phyloP scores from a whole-genome alignment of 2,329 filamentous ascomycete species.

The Colletotrichum sp. region DNA sequence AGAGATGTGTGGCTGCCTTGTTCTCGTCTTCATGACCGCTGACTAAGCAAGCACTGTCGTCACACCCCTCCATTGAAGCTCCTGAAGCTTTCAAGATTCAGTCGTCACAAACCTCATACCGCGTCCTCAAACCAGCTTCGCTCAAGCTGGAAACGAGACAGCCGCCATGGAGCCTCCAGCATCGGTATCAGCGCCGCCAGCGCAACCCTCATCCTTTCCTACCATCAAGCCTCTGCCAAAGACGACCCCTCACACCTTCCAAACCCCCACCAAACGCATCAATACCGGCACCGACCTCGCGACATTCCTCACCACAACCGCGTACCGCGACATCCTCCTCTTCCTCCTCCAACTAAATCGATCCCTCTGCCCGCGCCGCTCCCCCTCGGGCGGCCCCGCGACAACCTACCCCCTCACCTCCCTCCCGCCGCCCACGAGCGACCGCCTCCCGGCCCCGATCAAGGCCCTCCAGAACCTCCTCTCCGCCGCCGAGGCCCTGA shows the following conservation, averaged over 20 bases:
- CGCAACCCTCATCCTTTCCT: not conserved
- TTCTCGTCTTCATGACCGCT: not conserved
- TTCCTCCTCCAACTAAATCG: conserved; percentile 92
- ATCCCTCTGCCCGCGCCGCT: conserved; percentile 76
- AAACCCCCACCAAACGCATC: conserved; percentile 78
- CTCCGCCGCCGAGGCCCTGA: conserved; percentile 65
- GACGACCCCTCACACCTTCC: conserved; percentile 59
- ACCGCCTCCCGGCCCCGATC: conserved; percentile 57
- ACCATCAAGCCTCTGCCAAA: conserved; percentile 54
- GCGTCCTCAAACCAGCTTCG: not conserved
- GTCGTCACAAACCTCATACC: not conserved
- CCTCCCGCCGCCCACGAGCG: conserved; percentile 40
- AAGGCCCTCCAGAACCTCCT: conserved; percentile 71
- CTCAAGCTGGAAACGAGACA: not conserved
- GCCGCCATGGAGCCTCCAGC: not conserved
- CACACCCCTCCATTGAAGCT: not conserved
- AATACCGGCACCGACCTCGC: conserved; percentile 83
- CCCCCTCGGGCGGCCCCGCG: conserved; percentile 36
- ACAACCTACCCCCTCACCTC: conserved; percentile 50
- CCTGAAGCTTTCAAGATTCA: not conserved
- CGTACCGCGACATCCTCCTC: conserved; percentile 84
- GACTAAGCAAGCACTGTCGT: not conserved
- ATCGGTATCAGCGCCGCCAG: not conserved
- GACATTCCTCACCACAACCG: conserved; percentile 79
- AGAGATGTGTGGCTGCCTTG: not conserved